Conservation (phyloP, 1,284 basidiomycete species). For the Tylopilus orsonianus region DNA sequence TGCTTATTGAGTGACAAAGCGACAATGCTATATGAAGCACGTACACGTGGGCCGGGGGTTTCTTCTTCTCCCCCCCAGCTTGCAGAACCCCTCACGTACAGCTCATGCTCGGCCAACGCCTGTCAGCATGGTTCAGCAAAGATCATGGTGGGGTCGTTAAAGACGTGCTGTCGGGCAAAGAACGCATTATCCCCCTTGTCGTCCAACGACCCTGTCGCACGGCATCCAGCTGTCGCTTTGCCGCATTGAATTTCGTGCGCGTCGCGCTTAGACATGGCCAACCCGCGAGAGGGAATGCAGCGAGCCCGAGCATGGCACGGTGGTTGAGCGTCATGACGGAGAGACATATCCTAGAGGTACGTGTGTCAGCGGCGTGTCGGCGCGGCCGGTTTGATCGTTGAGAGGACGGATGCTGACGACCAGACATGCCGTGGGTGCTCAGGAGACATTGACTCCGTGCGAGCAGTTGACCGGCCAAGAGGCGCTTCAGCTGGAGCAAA, state of each 20-base stretch:
- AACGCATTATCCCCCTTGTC: slow-evolving; percentile 23
- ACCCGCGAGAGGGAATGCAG: slow-evolving; percentile 28
- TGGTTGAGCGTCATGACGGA: slow-evolving; percentile 16
- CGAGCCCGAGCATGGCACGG: slow-evolving; percentile 31
- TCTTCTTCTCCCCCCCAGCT: neutral
- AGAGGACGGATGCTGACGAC: slow-evolving; percentile 9
- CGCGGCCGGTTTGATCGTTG: too few species aligned
- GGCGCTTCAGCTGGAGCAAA: slow-evolving; percentile 18
- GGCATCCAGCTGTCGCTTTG: slow-evolving; percentile 19
- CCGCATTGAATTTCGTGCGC: slow-evolving; percentile 29
- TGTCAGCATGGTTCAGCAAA: slow-evolving; percentile 10
- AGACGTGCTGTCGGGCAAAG: slow-evolving; percentile 29
- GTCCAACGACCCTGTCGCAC: slow-evolving; percentile 16
- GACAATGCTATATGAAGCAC: slow-evolving; percentile 18
- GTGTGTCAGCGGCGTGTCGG: neutral
- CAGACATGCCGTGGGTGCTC: neutral
- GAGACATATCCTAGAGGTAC: slow-evolving; percentile 20
- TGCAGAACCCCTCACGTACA: neutral
- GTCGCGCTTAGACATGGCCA: slow-evolving; percentile 39
- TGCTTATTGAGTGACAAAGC: slow-evolving; percentile 2
- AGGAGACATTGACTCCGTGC: slow-evolving; percentile 23
- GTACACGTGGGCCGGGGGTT: slow-evolving; percentile 2
- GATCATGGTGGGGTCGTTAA: slow-evolving; percentile 10
- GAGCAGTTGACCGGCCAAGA: slow-evolving; percentile 8
- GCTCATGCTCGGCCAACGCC: slow-evolving; percentile 17